Base-by-base conservation (phyloP, 805 yeast species). In the Teunomyces kruisii region DNA sequence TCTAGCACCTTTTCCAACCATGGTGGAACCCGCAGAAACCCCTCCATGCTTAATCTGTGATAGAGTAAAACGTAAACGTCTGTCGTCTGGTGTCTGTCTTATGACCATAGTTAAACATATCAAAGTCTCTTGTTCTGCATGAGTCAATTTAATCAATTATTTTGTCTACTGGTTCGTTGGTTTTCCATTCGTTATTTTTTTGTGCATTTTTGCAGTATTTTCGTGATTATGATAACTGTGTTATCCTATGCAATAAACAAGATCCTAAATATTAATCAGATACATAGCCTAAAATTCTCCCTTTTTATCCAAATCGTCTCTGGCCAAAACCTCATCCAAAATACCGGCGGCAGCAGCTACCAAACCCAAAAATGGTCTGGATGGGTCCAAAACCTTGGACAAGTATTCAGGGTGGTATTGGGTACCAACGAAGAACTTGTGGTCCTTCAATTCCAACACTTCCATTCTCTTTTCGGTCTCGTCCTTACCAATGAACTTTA, bases 321-420 rank as follows among this genome's bases (percentile, higher is more conserved):
- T 64, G 39, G 61, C 53, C 54, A 88, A 70, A 41, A 88, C 78
- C 38, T 80, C 75, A 49, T 86, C 87, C 60, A 94, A 76, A 46
- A 83, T 78, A 47, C 96, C 97, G 39, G 94, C 77, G 39, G 96
- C 74, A 14, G 99, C 98, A 43, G 98, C 97, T 48, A 94, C 87
- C 55, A 94, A 79, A 44, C 99, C 99, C 64, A 94, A 78, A 74
- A 94, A 88, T 44, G 99, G 99, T 66, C 87, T 81, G 22, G 97
- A 91, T 44, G 99, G 99, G 58, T 90, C 96, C 63, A 94, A 79
- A 22, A 95, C 99, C 70, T 95, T 90, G 40, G 98, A 90, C 54
- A 91, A 78, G 68, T 94, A 94, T 74, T 94, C 99, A 28, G 99
- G 99, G 66, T 94, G 99, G 73, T 91, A 94, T 76, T 94, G 99